A percentile compares a stretch with the other conserved stretches of the same genome.
phyloP scores from a whole-genome alignment of 2,329 filamentous ascomycete species.

The Aureobasidium sp. region DNA sequence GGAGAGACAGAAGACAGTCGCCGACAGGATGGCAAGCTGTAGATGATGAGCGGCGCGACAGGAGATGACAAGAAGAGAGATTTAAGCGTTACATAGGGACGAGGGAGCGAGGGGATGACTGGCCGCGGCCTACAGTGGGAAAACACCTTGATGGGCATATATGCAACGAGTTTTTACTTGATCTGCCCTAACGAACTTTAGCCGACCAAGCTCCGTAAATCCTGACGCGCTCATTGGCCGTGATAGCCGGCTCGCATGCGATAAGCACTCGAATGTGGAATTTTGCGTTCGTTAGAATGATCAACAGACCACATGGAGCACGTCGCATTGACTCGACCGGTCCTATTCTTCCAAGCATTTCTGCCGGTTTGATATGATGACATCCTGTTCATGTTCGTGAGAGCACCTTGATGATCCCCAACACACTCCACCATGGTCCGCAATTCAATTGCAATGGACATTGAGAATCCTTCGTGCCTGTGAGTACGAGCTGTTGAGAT shows the following conservation, averaged over 20 bases:
- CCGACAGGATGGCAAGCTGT: neutral
- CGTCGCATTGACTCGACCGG: neutral
- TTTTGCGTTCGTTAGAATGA: neutral
- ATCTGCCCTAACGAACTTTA: neutral
- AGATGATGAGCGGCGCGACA: neutral
- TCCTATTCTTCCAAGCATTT: neutral
- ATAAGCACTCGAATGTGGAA: neutral
- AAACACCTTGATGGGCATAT: conserved; percentile 16
- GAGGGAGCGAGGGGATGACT: neutral
- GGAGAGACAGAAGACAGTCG: neutral
- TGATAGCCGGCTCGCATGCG: neutral
- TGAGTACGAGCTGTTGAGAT: neutral
- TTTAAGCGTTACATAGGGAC: conserved; percentile 6
- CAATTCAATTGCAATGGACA: neutral
- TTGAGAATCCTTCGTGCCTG: neutral
- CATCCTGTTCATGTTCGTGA: neutral
- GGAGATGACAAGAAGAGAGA: neutral
- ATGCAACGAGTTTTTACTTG: neutral
- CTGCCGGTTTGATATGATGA: neutral
- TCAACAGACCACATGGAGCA: neutral
- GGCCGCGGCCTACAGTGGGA: neutral
- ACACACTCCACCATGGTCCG: neutral
- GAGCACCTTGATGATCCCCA: conserved; percentile 3
- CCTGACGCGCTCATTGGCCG: neutral
- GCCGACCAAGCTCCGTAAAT: neutral